phyloP scores from a whole-genome alignment of 306 rosid genomes.

The Cucurbita maxima region DNA sequence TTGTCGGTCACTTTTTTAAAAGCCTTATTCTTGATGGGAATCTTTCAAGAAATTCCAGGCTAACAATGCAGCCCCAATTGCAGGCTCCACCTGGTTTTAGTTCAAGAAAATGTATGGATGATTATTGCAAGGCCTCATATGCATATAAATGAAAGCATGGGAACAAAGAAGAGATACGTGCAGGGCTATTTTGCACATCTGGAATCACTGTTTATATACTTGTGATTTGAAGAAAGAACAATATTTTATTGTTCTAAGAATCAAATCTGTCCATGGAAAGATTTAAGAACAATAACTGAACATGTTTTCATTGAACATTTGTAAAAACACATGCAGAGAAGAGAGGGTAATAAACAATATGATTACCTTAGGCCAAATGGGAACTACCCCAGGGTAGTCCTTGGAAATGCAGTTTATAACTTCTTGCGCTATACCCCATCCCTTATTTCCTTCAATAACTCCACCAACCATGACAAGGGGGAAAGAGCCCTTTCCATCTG shows the following conservation, averaged over 20 bases:
- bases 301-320: neutral
- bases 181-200: neutral
- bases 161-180: neutral
- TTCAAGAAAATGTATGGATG: neutral
- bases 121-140: neutral
- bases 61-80: constrained; percentile 88
- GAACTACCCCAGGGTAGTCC: constrained; percentile 44
- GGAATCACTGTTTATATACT: neutral
- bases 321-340: neutral
- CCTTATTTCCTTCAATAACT: constrained; percentile 78
- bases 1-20: constrained; percentile 15
- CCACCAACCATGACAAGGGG: constrained; percentile 97
- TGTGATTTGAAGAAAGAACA: neutral
- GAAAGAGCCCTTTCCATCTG: constrained; percentile 61
- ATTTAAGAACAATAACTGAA: neutral
- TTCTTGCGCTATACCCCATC: constrained; percentile 85
- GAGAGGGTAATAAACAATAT: neutral
- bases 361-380: constrained; percentile 66
- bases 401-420: constrained; percentile 49
- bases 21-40: constrained; percentile 18
- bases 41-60: constrained; percentile 85
- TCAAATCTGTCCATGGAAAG: neutral
- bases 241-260: neutral
- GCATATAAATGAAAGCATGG: neutral
- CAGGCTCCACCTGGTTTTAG: constrained; percentile 70